A percentile compares a stretch with the other conserved stretches of the same genome.
These are phyloP conservation scores for Begonia fuchsioides DNA, from an alignment of 306 rosid genomes.

Conservation along the genomic window DNA sequence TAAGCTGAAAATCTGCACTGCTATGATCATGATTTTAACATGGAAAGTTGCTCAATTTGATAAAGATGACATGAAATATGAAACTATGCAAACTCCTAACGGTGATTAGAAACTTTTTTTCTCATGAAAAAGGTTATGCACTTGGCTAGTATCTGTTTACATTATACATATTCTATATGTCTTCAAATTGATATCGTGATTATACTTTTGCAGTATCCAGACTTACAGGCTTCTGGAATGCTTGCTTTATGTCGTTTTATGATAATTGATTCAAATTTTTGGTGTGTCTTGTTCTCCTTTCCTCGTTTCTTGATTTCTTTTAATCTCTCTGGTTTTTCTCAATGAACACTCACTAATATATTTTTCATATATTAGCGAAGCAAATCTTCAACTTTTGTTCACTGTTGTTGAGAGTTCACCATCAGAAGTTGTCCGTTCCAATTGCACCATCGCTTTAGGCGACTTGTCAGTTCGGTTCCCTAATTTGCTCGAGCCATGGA, in stretches of 20 bases:
- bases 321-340: background rate
- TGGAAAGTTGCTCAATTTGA: conserved; percentile 4
- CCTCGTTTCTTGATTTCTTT: background rate
- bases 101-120: background rate
- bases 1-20: background rate
- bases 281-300: conserved; percentile 36
- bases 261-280: conserved; percentile 83
- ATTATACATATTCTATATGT: conserved; percentile 1
- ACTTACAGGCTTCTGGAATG: conserved; percentile 88
- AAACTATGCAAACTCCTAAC: background rate
- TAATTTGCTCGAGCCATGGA: conserved; percentile 93
- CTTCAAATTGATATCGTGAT: conserved; percentile 2
- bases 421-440: conserved; percentile 86
- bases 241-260: conserved; percentile 90
- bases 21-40: background rate
- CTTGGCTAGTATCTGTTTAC: background rate
- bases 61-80: conserved; percentile 2
- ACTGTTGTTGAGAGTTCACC: conserved; percentile 69
- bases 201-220: conserved; percentile 53
- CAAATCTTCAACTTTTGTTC: conserved; percentile 92
- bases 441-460: conserved; percentile 86
- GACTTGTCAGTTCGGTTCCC: conserved; percentile 95
- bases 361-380: conserved; percentile 35
- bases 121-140: no score
- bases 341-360: conserved; percentile 11